A percentile compares a stretch with the other conserved stretches of the same genome.
Evolutionary conservation across 2,329 filamentous ascomycete genomes (phyloP).

Genomic region (Nigrospora oryzae): DNA sequence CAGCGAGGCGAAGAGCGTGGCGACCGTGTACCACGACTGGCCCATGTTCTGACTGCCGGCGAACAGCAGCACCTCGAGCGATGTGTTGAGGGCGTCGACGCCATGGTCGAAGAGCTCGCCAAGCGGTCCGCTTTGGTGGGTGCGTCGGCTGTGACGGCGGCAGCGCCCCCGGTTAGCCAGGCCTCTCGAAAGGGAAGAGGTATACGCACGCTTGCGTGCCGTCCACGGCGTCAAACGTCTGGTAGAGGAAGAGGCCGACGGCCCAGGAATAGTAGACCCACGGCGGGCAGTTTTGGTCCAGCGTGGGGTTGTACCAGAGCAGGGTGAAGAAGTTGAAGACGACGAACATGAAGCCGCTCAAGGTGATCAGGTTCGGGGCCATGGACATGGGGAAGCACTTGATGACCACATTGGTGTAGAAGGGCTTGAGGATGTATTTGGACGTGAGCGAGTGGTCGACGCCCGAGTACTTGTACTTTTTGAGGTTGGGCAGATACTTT

Average conservation of each 20-base stretch:
- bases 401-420: conserved; percentile 93
- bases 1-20: conserved; percentile 73
- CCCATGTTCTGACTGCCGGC: conserved; percentile 88
- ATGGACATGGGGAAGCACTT: conserved; percentile 91
- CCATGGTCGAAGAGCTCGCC: conserved; percentile 97
- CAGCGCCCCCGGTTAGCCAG: not conserved
- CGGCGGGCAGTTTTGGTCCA: conserved; percentile 84
- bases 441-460: conserved; percentile 88
- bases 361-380: conserved; percentile 82
- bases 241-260: conserved; percentile 84
- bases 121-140: conserved; percentile 82
- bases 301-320: conserved; percentile 90
- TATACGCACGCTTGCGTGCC: conserved; percentile 75
- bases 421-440: conserved; percentile 92
- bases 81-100: conserved; percentile 93
- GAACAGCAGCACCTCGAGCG: conserved; percentile 88
- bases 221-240: conserved; percentile 97
- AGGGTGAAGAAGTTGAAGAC: conserved; percentile 83
- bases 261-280: conserved; percentile 97
- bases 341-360: conserved; percentile 85
- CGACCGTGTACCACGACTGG: conserved; percentile 81
- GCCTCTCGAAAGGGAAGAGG: not conserved
- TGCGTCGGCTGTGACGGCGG: conserved; percentile 56
- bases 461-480: conserved; percentile 89
- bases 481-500: conserved; percentile 77